Conservation (phyloP, 2,329 filamentous ascomycete genomes). For the Monosporascus cannonballus region DNA sequence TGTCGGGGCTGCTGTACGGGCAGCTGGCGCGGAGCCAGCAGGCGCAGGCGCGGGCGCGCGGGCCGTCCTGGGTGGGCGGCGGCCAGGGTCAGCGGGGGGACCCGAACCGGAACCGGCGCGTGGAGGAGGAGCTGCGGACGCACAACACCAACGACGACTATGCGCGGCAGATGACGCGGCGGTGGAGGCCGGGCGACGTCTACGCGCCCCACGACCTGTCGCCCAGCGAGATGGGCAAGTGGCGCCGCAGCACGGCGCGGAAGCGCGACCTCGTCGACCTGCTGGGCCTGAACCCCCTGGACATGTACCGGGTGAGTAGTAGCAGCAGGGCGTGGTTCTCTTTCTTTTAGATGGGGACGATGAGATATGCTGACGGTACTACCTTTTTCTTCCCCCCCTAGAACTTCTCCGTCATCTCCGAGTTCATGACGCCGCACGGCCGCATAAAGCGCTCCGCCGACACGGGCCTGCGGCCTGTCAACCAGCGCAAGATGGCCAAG, state of each 20-base stretch:
- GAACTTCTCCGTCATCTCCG: constrained; percentile 90
- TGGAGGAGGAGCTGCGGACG: constrained; percentile 33
- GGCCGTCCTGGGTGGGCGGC: neutral
- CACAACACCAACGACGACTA: constrained; percentile 44
- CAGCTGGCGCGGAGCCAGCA: constrained; percentile 2
- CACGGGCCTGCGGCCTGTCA: constrained; percentile 78
- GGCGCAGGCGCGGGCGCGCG: neutral
- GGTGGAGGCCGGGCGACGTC: constrained; percentile 73
- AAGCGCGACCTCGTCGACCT: constrained; percentile 71
- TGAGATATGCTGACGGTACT: neutral
- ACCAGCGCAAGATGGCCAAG: constrained; percentile 90
- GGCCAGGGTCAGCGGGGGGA: constrained; percentile 1
- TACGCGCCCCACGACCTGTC: constrained; percentile 88
- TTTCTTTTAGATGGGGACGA: neutral
- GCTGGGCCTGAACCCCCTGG: constrained; percentile 71
- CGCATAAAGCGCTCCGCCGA: constrained; percentile 71
- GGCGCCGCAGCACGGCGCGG: constrained; percentile 52
- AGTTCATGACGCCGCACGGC: constrained; percentile 80
- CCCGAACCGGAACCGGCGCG: constrained; percentile 22
- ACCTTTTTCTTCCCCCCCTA: constrained; percentile 29
- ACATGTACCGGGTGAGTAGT: constrained; percentile 76
- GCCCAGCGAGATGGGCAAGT: constrained; percentile 73
- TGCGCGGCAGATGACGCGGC: constrained; percentile 59
- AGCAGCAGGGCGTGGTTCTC: constrained; percentile 1
- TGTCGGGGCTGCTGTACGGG: constrained; percentile 10